A percentile compares a stretch with the other conserved stretches of the same genome.
These are phyloP conservation scores for Saraca asoca DNA, from an alignment of 331 rosid genomes.

Conservation along the genomic window DNA sequence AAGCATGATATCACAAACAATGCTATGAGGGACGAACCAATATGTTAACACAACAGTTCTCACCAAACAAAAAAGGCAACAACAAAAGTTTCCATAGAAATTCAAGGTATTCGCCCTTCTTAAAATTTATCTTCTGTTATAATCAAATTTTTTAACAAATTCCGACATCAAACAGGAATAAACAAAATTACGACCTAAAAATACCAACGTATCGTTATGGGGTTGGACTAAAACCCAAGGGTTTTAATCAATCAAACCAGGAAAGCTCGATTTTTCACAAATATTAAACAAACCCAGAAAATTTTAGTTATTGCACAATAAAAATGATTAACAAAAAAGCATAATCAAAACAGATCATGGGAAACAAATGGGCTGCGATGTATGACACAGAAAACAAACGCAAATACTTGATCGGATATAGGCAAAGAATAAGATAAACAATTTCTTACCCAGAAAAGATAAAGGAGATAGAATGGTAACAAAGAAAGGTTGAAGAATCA, in stretches of 20 bases:
- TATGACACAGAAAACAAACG: not conserved
- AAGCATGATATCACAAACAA: no score
- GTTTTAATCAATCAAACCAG: not conserved
- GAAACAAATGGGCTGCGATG: not conserved
- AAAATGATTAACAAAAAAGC: not conserved
- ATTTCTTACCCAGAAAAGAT: slow-evolving; percentile 9
- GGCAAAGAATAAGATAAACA: not conserved
- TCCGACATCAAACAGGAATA: not conserved
- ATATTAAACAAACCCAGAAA: slow-evolving; percentile 1
- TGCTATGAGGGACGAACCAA: no score
- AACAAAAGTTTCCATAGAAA: no score
- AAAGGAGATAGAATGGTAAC: not conserved
- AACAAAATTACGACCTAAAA: not conserved
- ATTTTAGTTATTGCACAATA: not conserved
- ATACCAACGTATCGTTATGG: not conserved
- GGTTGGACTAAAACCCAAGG: slow-evolving; percentile 11
- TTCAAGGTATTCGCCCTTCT: no score
- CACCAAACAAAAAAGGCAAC: no score
- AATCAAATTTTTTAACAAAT: no score
- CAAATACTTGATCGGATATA: not conserved
- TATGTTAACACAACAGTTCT: no score
- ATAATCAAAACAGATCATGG: slow-evolving; percentile 15
- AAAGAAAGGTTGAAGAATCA: not conserved
- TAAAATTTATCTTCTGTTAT: no score
- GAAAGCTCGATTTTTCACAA: not conserved